These are phyloP conservation scores for Dalbergia cochinchinensis DNA, from an alignment of 306 rosid genomes.

Conservation along the genomic window DNA sequence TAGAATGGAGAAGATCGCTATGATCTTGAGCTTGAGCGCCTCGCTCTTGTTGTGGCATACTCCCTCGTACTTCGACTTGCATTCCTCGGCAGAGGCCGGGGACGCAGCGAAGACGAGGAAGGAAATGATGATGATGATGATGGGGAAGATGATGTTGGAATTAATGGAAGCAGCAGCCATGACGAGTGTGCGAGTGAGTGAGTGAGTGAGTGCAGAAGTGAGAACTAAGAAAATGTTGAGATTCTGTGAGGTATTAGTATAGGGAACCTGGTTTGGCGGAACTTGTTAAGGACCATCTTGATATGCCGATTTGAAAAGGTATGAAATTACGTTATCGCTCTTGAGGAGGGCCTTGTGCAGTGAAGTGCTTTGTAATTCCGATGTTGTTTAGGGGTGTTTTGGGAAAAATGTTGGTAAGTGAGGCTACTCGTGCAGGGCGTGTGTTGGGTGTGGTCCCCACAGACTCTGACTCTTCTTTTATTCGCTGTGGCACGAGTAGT, in stretches of 20 bases:
- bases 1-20: constrained; percentile 60
- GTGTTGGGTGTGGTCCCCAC: neutral
- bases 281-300: neutral
- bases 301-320: neutral
- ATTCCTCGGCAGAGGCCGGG: constrained; percentile 8
- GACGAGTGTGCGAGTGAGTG: neutral
- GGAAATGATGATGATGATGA: neutral
- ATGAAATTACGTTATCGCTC: neutral
- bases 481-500: neutral
- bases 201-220: neutral
- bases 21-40: constrained; percentile 55
- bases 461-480: neutral
- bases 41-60: constrained; percentile 51
- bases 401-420: neutral
- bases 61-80: constrained; percentile 10
- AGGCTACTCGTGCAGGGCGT: neutral
- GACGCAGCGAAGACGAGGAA: neutral
- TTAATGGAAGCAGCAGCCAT: neutral
- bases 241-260: neutral
- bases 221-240: neutral
- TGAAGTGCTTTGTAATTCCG: neutral
- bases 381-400: neutral
- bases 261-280: neutral
- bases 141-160: neutral
- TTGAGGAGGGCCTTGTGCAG: neutral